phyloP scores from a whole-genome alignment of 306 rosid species.

The Amphicarpaea edgeworthii region DNA sequence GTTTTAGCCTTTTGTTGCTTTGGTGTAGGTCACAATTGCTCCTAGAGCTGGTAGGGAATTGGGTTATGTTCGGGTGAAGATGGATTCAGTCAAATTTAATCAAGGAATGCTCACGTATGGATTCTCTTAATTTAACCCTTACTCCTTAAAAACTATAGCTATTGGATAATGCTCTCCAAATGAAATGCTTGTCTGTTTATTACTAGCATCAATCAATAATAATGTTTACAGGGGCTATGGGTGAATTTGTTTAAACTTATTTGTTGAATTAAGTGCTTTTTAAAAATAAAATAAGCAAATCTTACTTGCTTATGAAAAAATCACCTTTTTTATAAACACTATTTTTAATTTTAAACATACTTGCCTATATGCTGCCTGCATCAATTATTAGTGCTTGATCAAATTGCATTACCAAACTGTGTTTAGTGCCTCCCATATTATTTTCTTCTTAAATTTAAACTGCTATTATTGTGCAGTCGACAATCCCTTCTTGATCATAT shows the following conservation, averaged over 20 bases:
- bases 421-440: slow-evolving; percentile 24
- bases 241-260: too few relatives aligned
- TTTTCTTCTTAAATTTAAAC: slow-evolving; percentile 31
- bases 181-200: slow-evolving; percentile 34
- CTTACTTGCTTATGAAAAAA: too few relatives aligned
- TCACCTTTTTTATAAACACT: too few relatives aligned
- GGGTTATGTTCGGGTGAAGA: slow-evolving; percentile 92
- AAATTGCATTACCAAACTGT: slow-evolving; percentile 16
- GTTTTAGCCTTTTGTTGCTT: slow-evolving; percentile 39
- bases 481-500: slow-evolving; percentile 93
- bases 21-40: slow-evolving; percentile 89
- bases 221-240: slow-evolving; percentile 34
- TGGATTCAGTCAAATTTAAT: slow-evolving; percentile 80
- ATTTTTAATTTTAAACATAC: too few relatives aligned
- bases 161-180: slow-evolving; percentile 28
- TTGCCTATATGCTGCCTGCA: slow-evolving; percentile 37
- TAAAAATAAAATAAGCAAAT: too few relatives aligned
- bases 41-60: slow-evolving; percentile 99
- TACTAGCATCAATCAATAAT: slow-evolving; percentile 28
- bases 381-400: slow-evolving; percentile 31
- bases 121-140: slow-evolving; percentile 5
- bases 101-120: slow-evolving; percentile 94
- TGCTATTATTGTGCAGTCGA: slow-evolving; percentile 68
- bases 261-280: too few relatives aligned
- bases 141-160: slow-evolving; percentile 18